Conservation (phyloP, 305 asterid species). For the Solanum hybrid region DNA sequence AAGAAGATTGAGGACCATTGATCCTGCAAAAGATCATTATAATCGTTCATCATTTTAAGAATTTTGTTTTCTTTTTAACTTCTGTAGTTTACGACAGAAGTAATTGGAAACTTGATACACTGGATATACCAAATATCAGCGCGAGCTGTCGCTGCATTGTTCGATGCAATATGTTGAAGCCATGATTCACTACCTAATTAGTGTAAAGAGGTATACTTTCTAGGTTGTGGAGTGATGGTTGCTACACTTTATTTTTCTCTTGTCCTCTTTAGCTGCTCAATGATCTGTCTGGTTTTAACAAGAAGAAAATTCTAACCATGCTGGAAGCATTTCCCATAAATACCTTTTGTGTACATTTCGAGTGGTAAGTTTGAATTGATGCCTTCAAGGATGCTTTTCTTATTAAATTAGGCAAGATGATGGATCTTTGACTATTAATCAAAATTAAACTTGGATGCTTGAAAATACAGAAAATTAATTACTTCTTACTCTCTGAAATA, state of each 20-base stretch:
- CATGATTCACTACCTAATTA: neutral
- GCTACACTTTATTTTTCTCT: too few relatives aligned
- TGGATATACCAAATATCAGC: neutral
- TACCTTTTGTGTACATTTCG: neutral
- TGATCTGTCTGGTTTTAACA: neutral
- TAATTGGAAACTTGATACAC: neutral
- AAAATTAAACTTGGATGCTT: neutral
- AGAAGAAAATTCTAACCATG: neutral
- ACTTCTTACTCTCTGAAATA: neutral
- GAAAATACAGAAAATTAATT: neutral
- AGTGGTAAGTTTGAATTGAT: neutral
- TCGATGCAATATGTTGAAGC: neutral
- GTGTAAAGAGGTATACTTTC: neutral
- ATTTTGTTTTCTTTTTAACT: neutral
- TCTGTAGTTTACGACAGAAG: neutral
- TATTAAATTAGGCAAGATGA: neutral
- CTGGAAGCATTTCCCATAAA: neutral
- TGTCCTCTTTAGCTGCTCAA: neutral
- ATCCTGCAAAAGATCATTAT: neutral
- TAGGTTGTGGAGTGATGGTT: neutral
- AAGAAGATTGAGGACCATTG: slow-evolving; percentile 82
- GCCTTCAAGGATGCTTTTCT: neutral
- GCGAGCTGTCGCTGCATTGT: neutral
- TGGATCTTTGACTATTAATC: neutral
- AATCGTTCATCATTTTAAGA: neutral